Base-by-base conservation (phyloP, 441 rosid genomes). In the Melastoma candidum region DNA sequence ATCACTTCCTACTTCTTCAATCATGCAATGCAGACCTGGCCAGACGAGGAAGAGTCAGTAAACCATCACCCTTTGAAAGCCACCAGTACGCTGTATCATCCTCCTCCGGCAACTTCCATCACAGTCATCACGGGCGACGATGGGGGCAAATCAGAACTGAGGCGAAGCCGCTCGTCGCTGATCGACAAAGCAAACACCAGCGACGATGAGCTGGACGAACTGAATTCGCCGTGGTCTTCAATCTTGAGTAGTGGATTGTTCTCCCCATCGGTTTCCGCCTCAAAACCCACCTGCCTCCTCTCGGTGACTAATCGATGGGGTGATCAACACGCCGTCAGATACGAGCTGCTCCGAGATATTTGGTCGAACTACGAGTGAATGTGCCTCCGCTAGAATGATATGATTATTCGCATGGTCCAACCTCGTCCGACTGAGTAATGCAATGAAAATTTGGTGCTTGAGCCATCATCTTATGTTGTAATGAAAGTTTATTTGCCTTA, bases 191-290 rank as follows among this genome's bases (percentile, higher is more conserved):
- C 95, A 12, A 76, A 90, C 72, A 78, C 92, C 25, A 94, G 99
- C 24, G 96, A 89, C 26, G 95, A 89, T 27, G 96, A 94, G 68
- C 94, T 94, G 13, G 87, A 94, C 62, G 96, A 90, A 66, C 70
- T 90, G 63, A 79, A 77, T 56, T 90, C 92, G 14, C 97, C 99
- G 14, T 64, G 83, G 66, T 65, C 79, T 64, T 76, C 81, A 26
- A 76, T 93, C 60, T 68, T 83, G 57, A 43, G 39, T 11, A 77
- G 66, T 17, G 61, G 61, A 29, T 59, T 66, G 36, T 66, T 12
- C 13, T 61, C 90, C 63, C 70, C 86, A 32, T 65, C 82, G 12
- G 63, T 61, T 59, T 67, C 61, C 12, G 56, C 64, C 47, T 17
- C 22, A 17, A 76, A 61, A 52, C 70, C 74, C 12, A 55, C 56